A percentile compares a stretch with the other conserved stretches of the same genome.
phyloP scores from a whole-genome alignment of 441 rosid genomes.

The Melastoma candidum region DNA sequence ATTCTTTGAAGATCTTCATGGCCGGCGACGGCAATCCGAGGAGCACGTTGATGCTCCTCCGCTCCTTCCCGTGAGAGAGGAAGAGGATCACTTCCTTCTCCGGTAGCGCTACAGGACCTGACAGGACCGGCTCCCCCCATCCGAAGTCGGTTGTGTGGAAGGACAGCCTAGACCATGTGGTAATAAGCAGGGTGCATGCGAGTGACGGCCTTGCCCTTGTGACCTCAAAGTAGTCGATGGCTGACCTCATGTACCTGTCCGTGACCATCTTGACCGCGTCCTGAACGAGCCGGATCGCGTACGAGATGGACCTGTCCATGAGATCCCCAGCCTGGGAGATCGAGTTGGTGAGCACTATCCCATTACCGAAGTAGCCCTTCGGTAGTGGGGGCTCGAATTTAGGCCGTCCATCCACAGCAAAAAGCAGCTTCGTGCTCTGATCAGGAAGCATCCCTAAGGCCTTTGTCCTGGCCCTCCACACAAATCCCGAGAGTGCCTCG shows the following conservation, averaged over 20 bases:
- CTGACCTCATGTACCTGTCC: constrained; percentile 77
- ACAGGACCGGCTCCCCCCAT: constrained; percentile 69
- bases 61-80: constrained; percentile 51
- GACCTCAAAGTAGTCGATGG: constrained; percentile 72
- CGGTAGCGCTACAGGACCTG: constrained; percentile 81
- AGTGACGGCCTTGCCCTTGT: constrained; percentile 83
- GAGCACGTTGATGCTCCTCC: constrained; percentile 55
- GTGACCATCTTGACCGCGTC: constrained; percentile 60
- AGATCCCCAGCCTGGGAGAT: constrained; percentile 52
- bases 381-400: constrained; percentile 65
- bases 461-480: constrained; percentile 73
- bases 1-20: constrained; percentile 58
- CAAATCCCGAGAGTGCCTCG: constrained; percentile 66
- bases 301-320: constrained; percentile 44
- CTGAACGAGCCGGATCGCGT: constrained; percentile 48
- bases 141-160: constrained; percentile 72
- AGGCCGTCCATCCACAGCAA: constrained; percentile 69
- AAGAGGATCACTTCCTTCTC: constrained; percentile 72
- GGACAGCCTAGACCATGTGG: constrained; percentile 73
- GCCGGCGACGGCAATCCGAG: constrained; percentile 73
- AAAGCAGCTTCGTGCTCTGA: constrained; percentile 67
- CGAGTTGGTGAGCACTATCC: constrained; percentile 54
- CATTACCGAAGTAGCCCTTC: constrained; percentile 81
- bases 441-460: constrained; percentile 48
- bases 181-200: constrained; percentile 60